These are phyloP conservation scores for Papilionanthe hybrid DNA, from an alignment of 116 monocot species.

Conservation along the genomic window DNA sequence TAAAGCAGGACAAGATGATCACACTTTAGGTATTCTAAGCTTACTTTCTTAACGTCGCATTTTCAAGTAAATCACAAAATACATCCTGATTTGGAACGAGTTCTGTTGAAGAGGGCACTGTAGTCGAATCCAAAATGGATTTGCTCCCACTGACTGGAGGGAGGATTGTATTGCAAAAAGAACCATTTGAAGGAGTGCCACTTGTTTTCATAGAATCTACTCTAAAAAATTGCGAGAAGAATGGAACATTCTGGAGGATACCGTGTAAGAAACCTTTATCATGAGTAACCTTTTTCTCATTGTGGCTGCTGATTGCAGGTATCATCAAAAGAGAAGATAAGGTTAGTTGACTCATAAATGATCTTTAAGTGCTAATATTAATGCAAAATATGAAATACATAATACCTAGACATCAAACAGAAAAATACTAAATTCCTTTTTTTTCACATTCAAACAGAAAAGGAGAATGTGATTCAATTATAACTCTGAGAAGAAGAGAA, in stretches of 20 bases:
- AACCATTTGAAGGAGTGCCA: constrained; percentile 7
- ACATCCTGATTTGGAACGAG: not conserved
- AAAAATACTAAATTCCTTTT: not conserved
- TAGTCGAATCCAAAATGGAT: constrained; percentile 8
- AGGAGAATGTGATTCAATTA: not conserved
- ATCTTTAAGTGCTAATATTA: not conserved
- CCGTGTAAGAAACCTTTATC: constrained; percentile 52
- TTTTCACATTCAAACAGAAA: not conserved
- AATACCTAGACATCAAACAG: not conserved
- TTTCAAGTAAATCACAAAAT: constrained; percentile 16
- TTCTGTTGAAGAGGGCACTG: not conserved
- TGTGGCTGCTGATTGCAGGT: constrained; percentile 26
- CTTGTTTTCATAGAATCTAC: constrained; percentile 18
- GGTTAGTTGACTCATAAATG: not conserved
- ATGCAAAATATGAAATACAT: not conserved
- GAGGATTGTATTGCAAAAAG: not conserved
- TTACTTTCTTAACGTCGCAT: constrained; percentile 16
- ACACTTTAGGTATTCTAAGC: not conserved
- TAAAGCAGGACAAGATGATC: not conserved
- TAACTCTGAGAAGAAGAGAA: not conserved
- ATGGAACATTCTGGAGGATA: constrained; percentile 53
- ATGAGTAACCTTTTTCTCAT: constrained; percentile 21
- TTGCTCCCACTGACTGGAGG: constrained; percentile 7
- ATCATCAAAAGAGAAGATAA: not conserved
- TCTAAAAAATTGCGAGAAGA: constrained; percentile 45